Evolutionary conservation across 495 filamentous ascomycete species (phyloP).

Genomic region (Friedmanniomyces endolithicus): DNA sequence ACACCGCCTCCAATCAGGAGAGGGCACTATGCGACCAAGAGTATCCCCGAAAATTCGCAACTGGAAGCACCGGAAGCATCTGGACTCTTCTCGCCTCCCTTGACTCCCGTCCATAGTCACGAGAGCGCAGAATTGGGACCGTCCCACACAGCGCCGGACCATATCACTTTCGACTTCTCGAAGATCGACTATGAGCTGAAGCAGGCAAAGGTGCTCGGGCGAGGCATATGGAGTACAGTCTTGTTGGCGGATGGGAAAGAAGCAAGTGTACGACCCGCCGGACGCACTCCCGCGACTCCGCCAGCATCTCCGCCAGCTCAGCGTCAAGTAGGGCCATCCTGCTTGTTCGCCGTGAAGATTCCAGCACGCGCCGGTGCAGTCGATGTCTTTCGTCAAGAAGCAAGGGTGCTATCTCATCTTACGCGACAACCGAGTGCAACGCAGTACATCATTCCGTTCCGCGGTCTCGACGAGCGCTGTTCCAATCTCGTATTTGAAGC

Average conservation of each 20-base stretch:
- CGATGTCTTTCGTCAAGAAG: conserved; percentile 41
- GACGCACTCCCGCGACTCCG: conserved; percentile 27
- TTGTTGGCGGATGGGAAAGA: conserved; percentile 33
- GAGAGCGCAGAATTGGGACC: background rate
- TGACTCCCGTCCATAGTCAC: background rate
- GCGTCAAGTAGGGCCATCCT: conserved; percentile 21
- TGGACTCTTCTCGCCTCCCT: background rate
- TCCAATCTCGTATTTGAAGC: conserved; percentile 43
- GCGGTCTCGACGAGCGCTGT: conserved; percentile 39
- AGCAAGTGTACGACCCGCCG: background rate
- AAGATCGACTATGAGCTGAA: conserved; percentile 26
- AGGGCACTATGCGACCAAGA: background rate
- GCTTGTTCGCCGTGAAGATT: conserved; percentile 43
- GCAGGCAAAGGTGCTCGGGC: conserved; percentile 32
- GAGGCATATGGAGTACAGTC: conserved; percentile 50
- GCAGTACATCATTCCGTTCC: conserved; percentile 42
- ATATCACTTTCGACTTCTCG: conserved; percentile 13
- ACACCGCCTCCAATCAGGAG: background rate
- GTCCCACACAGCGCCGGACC: background rate
- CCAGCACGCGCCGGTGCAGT: conserved; percentile 39
- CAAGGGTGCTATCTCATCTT: conserved; percentile 40
- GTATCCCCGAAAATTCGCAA: background rate
- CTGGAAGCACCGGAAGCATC: background rate
- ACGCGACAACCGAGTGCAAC: conserved; percentile 28
- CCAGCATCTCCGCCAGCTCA: conserved; percentile 35